Base-by-base conservation (phyloP, 2,329 filamentous ascomycete genomes). In the Xylariaceae sp. region DNA sequence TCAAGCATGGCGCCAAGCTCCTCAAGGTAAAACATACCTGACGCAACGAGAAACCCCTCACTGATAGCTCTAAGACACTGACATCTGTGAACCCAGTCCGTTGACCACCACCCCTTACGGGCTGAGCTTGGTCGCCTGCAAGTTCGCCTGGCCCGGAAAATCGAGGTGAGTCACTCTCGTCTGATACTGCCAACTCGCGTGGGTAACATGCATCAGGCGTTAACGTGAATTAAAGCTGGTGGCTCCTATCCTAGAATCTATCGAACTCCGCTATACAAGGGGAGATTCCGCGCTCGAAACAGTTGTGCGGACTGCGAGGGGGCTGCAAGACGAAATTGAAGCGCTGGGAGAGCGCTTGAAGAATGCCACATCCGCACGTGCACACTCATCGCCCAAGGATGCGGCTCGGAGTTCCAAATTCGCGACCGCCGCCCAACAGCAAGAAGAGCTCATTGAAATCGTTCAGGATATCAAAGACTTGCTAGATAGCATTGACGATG, bases 321-420 rank as follows among this genome's bases (percentile, higher is more conserved):
- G 88, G 11, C 81, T 99, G 34, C 87, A 92, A 64, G 86, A 85
- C 72, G 90, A 95, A 42, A 96, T 97, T 54, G 86, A 92, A 66
- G 79, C 83, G 4, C 81, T 99, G 1, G 92, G 91, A 1, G 83
- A 86, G 58, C 86, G 88, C 11, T 78, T 97, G 2, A 86, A 88
- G 62, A 82, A 81, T 62, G 88, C 88, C 7, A 89, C 88, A 4
- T 77, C 80, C 35, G 80, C 23, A 30, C 23, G 5, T 30, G 4
- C 23, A 30, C 23, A 30, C 84, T 13, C 85, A 86, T 65, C 83
- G 92, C 69, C 68, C 74, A 1, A 74, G 51, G 73, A 73, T 55
- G 74, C 75, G 56, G 76, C 71, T 47, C 77, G 72, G 9, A 78
- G 76, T 51, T 74, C 77, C 39, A 77, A 77, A 61, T 78, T 81